Base-by-base conservation (phyloP, 257 asterid species). In the Ballota nigra region DNA sequence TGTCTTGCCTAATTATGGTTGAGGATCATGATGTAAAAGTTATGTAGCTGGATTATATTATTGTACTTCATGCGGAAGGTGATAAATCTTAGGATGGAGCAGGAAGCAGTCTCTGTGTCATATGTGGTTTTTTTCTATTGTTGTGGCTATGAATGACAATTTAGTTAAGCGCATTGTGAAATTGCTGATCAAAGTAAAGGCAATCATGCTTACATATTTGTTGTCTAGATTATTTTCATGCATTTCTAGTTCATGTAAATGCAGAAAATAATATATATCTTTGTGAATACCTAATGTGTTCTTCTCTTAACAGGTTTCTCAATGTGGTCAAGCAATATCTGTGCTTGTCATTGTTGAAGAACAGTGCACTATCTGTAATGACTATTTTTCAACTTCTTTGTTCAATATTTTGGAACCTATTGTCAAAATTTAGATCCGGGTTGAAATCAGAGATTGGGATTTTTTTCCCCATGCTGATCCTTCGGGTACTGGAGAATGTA, bases 401-500 rank as follows among this genome's bases (percentile, higher is more conserved):
- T 77, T 79, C 89, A 36, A 82, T 82, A 77, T 82, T 84, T 66
- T 74, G 84, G 78, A 86, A 92, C 80, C 75, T 95, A 56, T 53
- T 95, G 67, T 80, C 85, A 69, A 95, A 95, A 74, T 92, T 82
- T 76, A 81, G 99, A 80, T 87, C 98, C 0, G 96, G 95, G 31
- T 80, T 95, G 85, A 95, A 95, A 80, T 87, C 99, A 61, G 99
- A 95, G 82, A 89, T 95, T 68, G 99, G 99, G 63, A 87, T 95
- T 60, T 95, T 95, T 81, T 95, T 88, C 15, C 99, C 99, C 9
- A 95, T 95, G 98, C 84, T 95, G 77, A 82, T 95, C 80, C 96
- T 95, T 47, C 99, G 98, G 57, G 99, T 95, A 63, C 88, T 95
- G 72, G 99, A 95, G 90, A 95, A 95, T 82, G 97, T 95, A 73